Percentiles rank a stretch among this genome's conserved stretches.
Evolutionary conservation across 805 yeast genomes (phyloP).

Genomic region (Yamadazyma sp.): DNA sequence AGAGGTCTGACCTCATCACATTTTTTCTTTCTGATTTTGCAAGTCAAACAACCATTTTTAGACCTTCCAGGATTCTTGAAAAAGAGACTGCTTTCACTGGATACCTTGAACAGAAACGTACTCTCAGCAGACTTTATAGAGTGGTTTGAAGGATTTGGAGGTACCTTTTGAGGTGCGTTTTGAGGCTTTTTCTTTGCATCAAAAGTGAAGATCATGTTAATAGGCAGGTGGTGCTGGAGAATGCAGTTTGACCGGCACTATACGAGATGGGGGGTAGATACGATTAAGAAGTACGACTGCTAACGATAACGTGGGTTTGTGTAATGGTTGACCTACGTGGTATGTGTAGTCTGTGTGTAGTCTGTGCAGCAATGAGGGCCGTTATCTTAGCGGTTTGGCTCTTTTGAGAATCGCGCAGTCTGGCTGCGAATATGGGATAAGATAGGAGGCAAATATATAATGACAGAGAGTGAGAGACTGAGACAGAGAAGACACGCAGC

Average conservation of each 20-base stretch:
- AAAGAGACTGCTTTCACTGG: neutral
- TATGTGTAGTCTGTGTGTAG: too few relatives aligned
- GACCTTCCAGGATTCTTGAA: slow-evolving; percentile 22
- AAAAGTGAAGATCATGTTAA: slow-evolving; percentile 22
- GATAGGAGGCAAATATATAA: too few relatives aligned
- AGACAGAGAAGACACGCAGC: slow-evolving; percentile 1
- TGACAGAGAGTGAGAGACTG: too few relatives aligned
- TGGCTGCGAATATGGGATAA: too few relatives aligned
- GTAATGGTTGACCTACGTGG: too few relatives aligned
- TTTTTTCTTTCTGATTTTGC: slow-evolving; percentile 63
- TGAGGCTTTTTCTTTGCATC: slow-evolving; percentile 17
- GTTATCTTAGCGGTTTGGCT: slow-evolving; percentile 5
- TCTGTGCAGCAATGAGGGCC: too few relatives aligned
- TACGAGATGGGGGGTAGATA: neutral
- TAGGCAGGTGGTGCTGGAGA: neutral
- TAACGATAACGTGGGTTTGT: too few relatives aligned
- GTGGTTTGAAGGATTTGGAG: too few relatives aligned
- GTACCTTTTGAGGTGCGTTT: neutral
- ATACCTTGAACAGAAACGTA: neutral
- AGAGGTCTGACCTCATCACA: slow-evolving; percentile 52
- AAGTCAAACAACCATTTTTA: slow-evolving; percentile 64
- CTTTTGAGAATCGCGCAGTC: neutral
- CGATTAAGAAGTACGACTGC: too few relatives aligned
- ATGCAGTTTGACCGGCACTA: neutral
- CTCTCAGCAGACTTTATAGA: neutral